Evolutionary conservation across 1,284 basidiomycete species (phyloP).

Genomic region (Microbotryum scabiosae): DNA sequence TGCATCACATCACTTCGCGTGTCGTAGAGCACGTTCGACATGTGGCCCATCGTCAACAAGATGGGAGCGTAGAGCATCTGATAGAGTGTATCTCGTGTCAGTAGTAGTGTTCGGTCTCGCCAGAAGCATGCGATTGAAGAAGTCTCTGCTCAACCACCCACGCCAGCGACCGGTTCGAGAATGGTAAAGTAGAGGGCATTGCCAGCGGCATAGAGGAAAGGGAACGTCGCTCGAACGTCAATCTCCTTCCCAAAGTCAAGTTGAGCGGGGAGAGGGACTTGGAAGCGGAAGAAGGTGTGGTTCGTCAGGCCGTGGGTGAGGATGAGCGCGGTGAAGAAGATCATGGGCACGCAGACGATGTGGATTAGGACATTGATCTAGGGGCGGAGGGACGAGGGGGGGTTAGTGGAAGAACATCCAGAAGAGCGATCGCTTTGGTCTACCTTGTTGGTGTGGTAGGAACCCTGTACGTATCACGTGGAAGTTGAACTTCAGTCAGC

Average conservation of each 20-base stretch:
- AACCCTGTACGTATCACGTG: conserved; percentile 11
- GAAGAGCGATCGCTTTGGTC: not conserved
- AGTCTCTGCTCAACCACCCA: conserved; percentile 2
- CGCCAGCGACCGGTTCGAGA: conserved; percentile 33
- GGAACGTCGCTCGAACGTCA: conserved; percentile 19
- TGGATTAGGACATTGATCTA: conserved; percentile 31
- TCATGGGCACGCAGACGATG: conserved; percentile 32
- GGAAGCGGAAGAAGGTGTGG: conserved; percentile 8
- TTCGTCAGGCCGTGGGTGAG: conserved; percentile 23
- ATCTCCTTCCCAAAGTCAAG: conserved; percentile 14
- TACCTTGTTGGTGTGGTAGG: conserved; percentile 34
- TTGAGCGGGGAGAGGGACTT: not conserved
- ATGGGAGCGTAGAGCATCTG: conserved; percentile 33
- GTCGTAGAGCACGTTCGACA: conserved; percentile 30
- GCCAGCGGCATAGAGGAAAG: conserved; percentile 17
- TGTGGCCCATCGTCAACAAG: conserved; percentile 29
- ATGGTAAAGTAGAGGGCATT: conserved; percentile 35
- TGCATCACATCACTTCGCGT: conserved; percentile 23
- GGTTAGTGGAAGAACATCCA: not conserved
- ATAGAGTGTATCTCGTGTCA: not conserved
- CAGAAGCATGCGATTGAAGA: too few relatives aligned
- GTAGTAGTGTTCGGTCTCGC: too few relatives aligned
- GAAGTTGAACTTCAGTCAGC: not conserved
- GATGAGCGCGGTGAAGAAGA: conserved; percentile 30
- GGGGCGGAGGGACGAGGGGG: not conserved